These are phyloP conservation scores for Thinopyrum elongatum DNA, from an alignment of 176 grass and related monocot genomes.

Conservation along the genomic window DNA sequence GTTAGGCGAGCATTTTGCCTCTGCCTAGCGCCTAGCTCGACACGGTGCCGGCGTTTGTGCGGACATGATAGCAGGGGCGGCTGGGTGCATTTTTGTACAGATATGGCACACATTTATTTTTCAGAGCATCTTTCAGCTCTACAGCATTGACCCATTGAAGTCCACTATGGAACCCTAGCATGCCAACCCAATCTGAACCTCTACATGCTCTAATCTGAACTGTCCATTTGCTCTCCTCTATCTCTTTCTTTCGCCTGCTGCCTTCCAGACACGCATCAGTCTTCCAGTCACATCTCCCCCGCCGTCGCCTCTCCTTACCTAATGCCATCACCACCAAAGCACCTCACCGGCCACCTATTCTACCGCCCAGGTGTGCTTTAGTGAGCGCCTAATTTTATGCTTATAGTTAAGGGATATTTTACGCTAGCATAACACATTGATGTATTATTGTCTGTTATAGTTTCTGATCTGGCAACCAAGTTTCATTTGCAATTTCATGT, in stretches of 20 bases:
- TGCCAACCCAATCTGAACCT: background rate
- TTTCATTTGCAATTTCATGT: background rate
- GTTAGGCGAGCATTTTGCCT: background rate
- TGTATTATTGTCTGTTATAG: background rate
- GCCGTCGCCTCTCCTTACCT: too few species aligned
- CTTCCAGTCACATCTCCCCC: too few species aligned
- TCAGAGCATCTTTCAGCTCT: background rate
- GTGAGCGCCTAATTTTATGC: background rate
- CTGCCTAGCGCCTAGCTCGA: background rate
- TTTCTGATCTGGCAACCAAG: conserved; percentile 11
- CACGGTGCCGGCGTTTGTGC: background rate
- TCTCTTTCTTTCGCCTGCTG: background rate
- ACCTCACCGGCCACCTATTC: background rate
- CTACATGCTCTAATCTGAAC: background rate
- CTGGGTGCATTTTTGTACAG: background rate
- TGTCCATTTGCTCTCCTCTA: background rate
- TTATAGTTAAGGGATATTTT: background rate
- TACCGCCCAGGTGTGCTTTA: background rate
- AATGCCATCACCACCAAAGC: background rate
- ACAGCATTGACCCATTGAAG: background rate
- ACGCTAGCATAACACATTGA: background rate
- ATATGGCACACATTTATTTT: background rate
- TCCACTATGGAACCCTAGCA: background rate
- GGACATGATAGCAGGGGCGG: background rate
- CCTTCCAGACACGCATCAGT: too few species aligned